These are phyloP conservation scores for Blakeslea trispora DNA, from an alignment of 371 early-diverging fungal species.

Conservation along the genomic window DNA sequence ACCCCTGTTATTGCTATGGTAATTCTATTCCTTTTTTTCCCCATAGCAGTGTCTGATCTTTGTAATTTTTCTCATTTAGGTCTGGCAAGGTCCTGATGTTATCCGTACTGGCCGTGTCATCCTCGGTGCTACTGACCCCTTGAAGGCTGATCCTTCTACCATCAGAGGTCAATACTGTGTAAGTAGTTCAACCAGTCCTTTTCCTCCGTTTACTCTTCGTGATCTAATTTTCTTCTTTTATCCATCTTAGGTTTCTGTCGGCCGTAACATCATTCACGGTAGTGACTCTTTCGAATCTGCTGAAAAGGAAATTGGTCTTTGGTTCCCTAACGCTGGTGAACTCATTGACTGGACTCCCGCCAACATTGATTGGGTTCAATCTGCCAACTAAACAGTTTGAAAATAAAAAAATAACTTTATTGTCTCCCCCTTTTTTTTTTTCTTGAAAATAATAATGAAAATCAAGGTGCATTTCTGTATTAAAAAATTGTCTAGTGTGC, in stretches of 20 bases:
- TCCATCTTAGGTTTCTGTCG: constrained; percentile 66
- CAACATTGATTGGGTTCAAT: constrained; percentile 45
- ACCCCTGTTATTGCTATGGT: constrained; percentile 75
- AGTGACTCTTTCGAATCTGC: constrained; percentile 92
- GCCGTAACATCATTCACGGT: constrained; percentile 93
- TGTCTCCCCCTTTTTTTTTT: too few relatives aligned
- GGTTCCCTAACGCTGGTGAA: constrained; percentile 79
- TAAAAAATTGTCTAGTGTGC: too few relatives aligned
- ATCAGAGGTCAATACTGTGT: constrained; percentile 92
- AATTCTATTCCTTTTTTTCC: constrained; percentile 17
- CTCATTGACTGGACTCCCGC: constrained; percentile 49
- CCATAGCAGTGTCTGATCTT: background rate
- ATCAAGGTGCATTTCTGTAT: too few relatives aligned
- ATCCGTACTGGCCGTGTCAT: constrained; percentile 88
- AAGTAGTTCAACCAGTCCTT: too few relatives aligned
- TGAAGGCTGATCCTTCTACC: constrained; percentile 87
- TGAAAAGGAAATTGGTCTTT: constrained; percentile 88
- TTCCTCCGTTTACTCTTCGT: too few relatives aligned
- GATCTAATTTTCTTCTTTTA: background rate
- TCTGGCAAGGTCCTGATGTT: constrained; percentile 91
- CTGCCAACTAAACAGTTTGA: constrained; percentile 48
- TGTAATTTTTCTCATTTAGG: constrained; percentile 3
- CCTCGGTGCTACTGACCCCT: constrained; percentile 85
- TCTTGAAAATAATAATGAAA: too few relatives aligned
- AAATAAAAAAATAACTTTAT: too few relatives aligned